Evolutionary conservation across 2,329 filamentous ascomycete genomes (phyloP).

Genomic region (Colletotrichum gloeosporioides): DNA sequence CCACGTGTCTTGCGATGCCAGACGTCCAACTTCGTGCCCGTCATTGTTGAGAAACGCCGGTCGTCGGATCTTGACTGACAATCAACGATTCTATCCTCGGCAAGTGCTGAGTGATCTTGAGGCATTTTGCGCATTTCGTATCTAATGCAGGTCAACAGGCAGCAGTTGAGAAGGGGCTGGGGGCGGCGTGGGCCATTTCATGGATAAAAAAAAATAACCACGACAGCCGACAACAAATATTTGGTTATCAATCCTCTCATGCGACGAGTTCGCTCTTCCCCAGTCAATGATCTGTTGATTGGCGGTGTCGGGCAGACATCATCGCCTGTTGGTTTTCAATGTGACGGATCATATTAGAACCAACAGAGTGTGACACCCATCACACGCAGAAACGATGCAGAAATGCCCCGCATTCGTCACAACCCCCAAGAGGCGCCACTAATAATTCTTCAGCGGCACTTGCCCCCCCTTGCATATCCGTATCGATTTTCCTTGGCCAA

Average conservation of each 20-base stretch:
- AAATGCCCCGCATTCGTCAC: neutral
- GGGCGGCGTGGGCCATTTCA: neutral
- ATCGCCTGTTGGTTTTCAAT: neutral
- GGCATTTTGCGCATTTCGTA: neutral
- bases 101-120: neutral
- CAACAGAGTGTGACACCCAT: neutral
- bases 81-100: neutral
- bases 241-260: neutral
- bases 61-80: neutral
- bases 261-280: neutral
- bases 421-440: neutral
- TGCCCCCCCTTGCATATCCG: neutral
- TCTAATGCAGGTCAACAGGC: neutral
- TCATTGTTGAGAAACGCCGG: neutral
- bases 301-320: neutral
- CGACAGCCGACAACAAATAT: neutral
- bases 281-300: neutral
- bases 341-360: neutral
- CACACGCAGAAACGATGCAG: neutral
- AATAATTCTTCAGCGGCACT: neutral
- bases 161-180: neutral
- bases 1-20: neutral
- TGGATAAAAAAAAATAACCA: neutral
- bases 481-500: neutral
- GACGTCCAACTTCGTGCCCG: neutral